phyloP scores from a whole-genome alignment of 2,329 filamentous ascomycete species.

The Phaeosphaeriaceae sp. region DNA sequence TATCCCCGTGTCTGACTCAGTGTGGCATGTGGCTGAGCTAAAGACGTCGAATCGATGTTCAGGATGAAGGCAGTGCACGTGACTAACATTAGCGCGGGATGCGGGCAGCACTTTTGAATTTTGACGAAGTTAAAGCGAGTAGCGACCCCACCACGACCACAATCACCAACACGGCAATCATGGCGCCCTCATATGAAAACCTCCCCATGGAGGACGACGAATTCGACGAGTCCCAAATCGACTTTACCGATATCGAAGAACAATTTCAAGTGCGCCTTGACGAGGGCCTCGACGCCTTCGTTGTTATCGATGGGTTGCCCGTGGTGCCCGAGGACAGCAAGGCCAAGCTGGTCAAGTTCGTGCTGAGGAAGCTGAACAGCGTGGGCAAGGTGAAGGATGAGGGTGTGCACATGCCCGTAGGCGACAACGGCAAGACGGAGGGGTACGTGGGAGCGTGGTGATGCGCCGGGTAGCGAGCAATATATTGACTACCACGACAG shows the following conservation, averaged over 20 bases:
- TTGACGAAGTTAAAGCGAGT: constrained; percentile 21
- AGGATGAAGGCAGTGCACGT: constrained; percentile 5
- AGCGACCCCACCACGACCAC: constrained; percentile 24
- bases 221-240: constrained; percentile 92
- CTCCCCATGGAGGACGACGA: constrained; percentile 86
- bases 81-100: constrained; percentile 10
- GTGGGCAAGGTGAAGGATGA: constrained; percentile 88
- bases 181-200: constrained; percentile 94
- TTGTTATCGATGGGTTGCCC: constrained; percentile 94
- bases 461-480: constrained; percentile 1
- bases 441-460: constrained; percentile 64
- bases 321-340: constrained; percentile 88
- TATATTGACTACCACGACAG: constrained; percentile 55
- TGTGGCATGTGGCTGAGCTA: neutral
- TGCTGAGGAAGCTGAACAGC: constrained; percentile 88
- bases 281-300: constrained; percentile 94
- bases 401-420: constrained; percentile 91
- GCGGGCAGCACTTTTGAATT: constrained; percentile 37
- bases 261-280: constrained; percentile 96
- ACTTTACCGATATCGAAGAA: constrained; percentile 91
- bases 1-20: neutral
- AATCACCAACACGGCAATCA: constrained; percentile 57
- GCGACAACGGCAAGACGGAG: constrained; percentile 83
- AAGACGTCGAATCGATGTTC: too few relatives aligned
- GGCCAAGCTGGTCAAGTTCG: constrained; percentile 93